Conservation (phyloP, 768 basidiomycete genomes). For the Nidularia pulvinata region DNA sequence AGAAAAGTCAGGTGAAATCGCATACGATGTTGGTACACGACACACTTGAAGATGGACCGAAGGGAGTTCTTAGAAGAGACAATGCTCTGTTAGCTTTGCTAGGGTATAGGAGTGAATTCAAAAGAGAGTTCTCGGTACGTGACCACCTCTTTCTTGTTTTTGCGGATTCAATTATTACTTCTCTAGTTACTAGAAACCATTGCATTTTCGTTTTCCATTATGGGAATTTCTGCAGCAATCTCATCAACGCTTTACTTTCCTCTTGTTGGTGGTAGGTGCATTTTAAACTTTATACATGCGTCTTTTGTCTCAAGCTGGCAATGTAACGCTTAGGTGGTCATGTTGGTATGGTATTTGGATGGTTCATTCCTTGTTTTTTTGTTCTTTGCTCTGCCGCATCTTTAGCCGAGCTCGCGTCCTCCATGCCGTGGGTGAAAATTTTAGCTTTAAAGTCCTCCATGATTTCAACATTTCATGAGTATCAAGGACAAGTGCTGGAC, state of each 20-base stretch:
- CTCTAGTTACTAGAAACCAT: constrained; percentile 48
- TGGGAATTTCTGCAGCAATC: constrained; percentile 58
- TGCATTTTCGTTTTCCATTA: constrained; percentile 58
- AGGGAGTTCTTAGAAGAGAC: not conserved
- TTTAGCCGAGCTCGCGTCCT: constrained; percentile 56
- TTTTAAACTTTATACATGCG: too few species aligned
- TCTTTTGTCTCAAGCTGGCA: too few species aligned
- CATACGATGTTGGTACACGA: too few species aligned
- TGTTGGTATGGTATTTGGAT: constrained; percentile 66
- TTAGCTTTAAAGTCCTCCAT: too few species aligned
- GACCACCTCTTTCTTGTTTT: not conserved
- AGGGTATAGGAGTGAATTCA: constrained; percentile 60
- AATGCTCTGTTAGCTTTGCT: constrained; percentile 31
- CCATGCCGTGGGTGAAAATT: constrained; percentile 42
- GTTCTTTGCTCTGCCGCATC: constrained; percentile 55
- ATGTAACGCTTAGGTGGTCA: constrained; percentile 45
- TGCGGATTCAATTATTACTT: not conserved
- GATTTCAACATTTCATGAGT: too few species aligned
- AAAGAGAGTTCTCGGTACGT: constrained; percentile 57
- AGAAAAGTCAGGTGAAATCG: too few species aligned
- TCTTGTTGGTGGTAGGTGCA: constrained; percentile 17
- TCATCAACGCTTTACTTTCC: constrained; percentile 53
- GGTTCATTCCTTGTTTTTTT: constrained; percentile 59
- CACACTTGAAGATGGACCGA: too few species aligned
- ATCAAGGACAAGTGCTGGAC: constrained; percentile 60